Evolutionary conservation across 2,329 filamentous ascomycete genomes (phyloP).

Genomic region (Cladosporium sp.): DNA sequence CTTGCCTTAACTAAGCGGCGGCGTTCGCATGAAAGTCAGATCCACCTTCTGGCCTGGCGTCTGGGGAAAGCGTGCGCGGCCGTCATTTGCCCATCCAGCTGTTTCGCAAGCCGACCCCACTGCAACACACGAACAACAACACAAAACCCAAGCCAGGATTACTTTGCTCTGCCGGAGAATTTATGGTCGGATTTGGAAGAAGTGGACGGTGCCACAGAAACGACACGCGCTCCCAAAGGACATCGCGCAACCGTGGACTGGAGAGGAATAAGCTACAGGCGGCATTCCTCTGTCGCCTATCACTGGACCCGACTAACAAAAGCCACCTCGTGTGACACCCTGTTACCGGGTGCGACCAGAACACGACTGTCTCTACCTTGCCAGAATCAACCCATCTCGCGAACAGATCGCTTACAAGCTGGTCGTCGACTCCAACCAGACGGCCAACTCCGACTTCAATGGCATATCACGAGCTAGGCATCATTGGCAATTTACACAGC

Average conservation of each 20-base stretch:
- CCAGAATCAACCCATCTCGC: not conserved
- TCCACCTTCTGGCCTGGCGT: not conserved
- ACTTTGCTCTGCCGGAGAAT: too few relatives aligned
- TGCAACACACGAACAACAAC: not conserved
- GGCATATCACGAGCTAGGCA: constrained; percentile 11
- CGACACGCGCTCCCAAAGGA: not conserved
- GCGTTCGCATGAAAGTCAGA: not conserved
- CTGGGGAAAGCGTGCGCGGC: constrained; percentile 1
- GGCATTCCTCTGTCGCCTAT: not conserved
- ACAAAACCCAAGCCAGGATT: not conserved
- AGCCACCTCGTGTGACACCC: not conserved
- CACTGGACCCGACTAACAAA: not conserved
- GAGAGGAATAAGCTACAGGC: not conserved
- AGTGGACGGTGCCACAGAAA: not conserved
- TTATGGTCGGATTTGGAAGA: not conserved
- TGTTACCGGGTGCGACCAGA: not conserved
- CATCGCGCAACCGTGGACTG: not conserved
- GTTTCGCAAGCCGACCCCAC: not conserved
- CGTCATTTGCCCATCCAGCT: constrained; percentile 1
- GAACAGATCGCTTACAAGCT: not conserved
- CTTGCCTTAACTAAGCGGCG: too few relatives aligned
- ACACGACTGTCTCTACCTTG: not conserved
- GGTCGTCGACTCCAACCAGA: too few relatives aligned
- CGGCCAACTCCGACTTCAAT: not conserved
- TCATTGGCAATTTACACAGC: not conserved